Percentiles rank a stretch among this genome's conserved stretches.
phyloP scores from a whole-genome alignment of 2,329 filamentous ascomycete genomes.

The Cucurbitaria berberidis region DNA sequence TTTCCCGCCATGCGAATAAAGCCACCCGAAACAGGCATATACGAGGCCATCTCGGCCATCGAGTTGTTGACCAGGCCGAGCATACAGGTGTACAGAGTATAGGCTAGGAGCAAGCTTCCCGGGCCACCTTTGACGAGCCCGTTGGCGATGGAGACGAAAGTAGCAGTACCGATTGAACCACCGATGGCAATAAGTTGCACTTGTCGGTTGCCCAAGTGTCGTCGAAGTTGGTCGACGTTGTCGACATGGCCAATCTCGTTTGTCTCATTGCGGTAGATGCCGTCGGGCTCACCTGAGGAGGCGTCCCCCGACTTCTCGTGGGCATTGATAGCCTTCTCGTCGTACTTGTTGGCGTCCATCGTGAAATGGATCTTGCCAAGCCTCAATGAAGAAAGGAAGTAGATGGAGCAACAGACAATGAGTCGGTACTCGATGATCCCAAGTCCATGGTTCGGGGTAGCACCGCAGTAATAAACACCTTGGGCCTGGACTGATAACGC shows the following conservation, averaged over 20 bases:
- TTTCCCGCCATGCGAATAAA: conserved; percentile 68
- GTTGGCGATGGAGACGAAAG: conserved; percentile 65
- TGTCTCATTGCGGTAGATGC: conserved; percentile 15
- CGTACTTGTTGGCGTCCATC: conserved; percentile 14
- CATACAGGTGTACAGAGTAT: conserved; percentile 59
- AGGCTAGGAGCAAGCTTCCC: conserved; percentile 62
- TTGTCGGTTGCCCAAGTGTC: conserved; percentile 54
- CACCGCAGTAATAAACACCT: background rate
- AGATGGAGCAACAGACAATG: background rate
- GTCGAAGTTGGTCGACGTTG: conserved; percentile 35
- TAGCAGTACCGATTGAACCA: conserved; percentile 45
- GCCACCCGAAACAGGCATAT: conserved; percentile 65
- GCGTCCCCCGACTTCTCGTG: conserved; percentile 14
- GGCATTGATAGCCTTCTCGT: conserved; percentile 11
- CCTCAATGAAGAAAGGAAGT: background rate
- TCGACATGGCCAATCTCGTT: conserved; percentile 13
- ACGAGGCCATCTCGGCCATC: conserved; percentile 67
- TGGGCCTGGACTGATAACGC: conserved; percentile 1
- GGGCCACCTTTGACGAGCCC: conserved; percentile 57
- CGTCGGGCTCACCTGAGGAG: conserved; percentile 9
- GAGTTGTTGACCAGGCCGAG: conserved; percentile 67
- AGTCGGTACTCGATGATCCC: conserved; percentile 9
- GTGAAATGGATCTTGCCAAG: background rate
- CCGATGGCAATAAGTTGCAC: conserved; percentile 44
- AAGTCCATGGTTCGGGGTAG: conserved; percentile 1